Conservation (phyloP, 2,329 filamentous ascomycete species). For the Teratosphaeria destructans region DNA sequence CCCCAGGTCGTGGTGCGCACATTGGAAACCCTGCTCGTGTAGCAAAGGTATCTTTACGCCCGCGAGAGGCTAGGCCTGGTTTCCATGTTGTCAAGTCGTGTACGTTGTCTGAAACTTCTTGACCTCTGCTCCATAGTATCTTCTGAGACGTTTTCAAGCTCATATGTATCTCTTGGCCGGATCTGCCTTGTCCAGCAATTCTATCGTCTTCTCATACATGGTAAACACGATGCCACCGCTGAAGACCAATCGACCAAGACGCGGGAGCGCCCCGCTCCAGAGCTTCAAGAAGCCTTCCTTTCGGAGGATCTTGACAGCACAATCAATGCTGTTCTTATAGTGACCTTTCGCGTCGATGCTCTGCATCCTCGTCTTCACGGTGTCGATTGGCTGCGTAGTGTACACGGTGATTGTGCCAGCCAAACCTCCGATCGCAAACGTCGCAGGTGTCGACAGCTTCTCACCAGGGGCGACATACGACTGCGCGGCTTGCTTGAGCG, state of each 20-base stretch:
- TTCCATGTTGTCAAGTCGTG: background rate
- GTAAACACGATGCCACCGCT: slow-evolving; percentile 97
- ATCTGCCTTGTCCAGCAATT: slow-evolving; percentile 68
- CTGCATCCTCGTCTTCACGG: slow-evolving; percentile 95
- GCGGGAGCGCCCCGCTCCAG: slow-evolving; percentile 85
- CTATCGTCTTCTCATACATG: slow-evolving; percentile 95
- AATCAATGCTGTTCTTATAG: slow-evolving; percentile 83
- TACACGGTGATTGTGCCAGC: slow-evolving; percentile 88
- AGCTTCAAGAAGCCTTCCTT: slow-evolving; percentile 84
- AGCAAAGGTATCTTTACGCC: background rate
- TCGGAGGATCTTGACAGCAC: slow-evolving; percentile 71
- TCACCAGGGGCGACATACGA: slow-evolving; percentile 89
- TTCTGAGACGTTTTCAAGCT: slow-evolving; percentile 1
- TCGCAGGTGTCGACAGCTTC: slow-evolving; percentile 78
- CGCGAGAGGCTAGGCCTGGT: background rate
- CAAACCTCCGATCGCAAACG: slow-evolving; percentile 80
- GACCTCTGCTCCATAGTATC: background rate
- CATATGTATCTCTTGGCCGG: slow-evolving; percentile 70
- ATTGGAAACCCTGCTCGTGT: background rate
- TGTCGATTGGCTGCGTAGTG: slow-evolving; percentile 65
- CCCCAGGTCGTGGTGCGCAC: no score
- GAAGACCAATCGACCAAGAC: slow-evolving; percentile 72
- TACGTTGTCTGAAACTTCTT: background rate
- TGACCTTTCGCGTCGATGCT: slow-evolving; percentile 70
- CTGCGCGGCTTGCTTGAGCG: slow-evolving; percentile 81